Evolutionary conservation across 2,329 filamentous ascomycete species (phyloP), one percentile per base, ranked within the genome.

Genomic region (Penicillium sp.): DNA sequence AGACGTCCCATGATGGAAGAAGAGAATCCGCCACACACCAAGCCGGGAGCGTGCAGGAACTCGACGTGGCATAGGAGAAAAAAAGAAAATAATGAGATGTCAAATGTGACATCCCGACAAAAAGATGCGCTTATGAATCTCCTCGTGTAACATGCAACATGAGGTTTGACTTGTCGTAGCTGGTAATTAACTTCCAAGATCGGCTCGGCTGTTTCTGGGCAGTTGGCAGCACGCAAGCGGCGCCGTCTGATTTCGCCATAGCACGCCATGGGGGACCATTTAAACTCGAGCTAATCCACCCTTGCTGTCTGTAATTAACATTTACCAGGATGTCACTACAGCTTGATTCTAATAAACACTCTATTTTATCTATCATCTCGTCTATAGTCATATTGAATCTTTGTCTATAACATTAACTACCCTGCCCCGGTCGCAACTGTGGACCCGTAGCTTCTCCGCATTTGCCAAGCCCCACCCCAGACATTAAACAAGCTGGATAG

Each of bases 211-310:
- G 42, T n/a, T 35, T 49, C 42, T 50, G 30, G 47, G 35, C 56
- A 30, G 22, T n/a, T 50, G 9, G 13, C 45, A 26, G 67, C 66
- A 69, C 65, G 65, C 66, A 68, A 68, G 30, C 65, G 56, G 49
- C 65, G 45, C 24, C 49, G 15, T 53, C 49, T 50, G 59, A 66
- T 67, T 65, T 64, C 67, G 67, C 67, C 66, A 69, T 68, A 63
- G 66, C 67, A 69, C 67, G 67, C 66, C 62, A 69, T 68, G 57
- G 45, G 24, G 45, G 17, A 49, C n/a, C n/a, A n/a, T n/a, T n/a
- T n/a, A n/a, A n/a, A 49, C 26, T 49, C 45, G 26, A 17, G 7
- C 22, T n/a, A 10, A 10, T 47, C 12, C 24, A 47, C 15, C 10
- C n/a, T 37, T 9, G 4, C 5, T 35, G 28, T 35, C 26, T 15